Evolutionary conservation across 1,284 basidiomycete genomes (phyloP).

Genomic region (Mycena citricolor): DNA sequence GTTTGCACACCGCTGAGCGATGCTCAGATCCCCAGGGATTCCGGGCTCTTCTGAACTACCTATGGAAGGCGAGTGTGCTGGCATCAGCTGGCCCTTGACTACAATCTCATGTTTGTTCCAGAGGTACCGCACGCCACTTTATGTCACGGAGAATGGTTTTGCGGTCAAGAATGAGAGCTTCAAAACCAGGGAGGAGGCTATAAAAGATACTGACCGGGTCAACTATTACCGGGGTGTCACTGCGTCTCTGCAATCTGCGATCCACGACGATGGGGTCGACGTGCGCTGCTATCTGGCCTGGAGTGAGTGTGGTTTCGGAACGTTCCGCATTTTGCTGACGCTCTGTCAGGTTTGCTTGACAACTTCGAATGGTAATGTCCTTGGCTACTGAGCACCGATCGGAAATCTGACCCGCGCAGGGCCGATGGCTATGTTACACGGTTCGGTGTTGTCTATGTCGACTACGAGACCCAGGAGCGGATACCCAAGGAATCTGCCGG

Average conservation of each 20-base stretch:
- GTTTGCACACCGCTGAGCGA: slow-evolving; percentile 9
- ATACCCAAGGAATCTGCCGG: slow-evolving; percentile 67
- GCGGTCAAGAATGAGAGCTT: slow-evolving; percentile 65
- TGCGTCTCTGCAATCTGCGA: slow-evolving; percentile 55
- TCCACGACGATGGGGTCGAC: slow-evolving; percentile 65
- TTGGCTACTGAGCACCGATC: neutral
- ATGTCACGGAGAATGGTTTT: slow-evolving; percentile 75
- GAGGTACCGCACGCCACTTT: slow-evolving; percentile 69
- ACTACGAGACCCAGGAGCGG: slow-evolving; percentile 69
- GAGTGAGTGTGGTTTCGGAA: slow-evolving; percentile 42
- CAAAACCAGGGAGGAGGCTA: slow-evolving; percentile 52
- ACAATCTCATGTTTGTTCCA: slow-evolving; percentile 29
- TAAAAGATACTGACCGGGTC: slow-evolving; percentile 65
- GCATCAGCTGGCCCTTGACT: slow-evolving; percentile 8
- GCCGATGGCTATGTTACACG: slow-evolving; percentile 64
- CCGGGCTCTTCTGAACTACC: slow-evolving; percentile 64
- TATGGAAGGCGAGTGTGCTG: slow-evolving; percentile 57
- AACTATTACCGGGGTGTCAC: slow-evolving; percentile 70
- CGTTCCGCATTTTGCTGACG: slow-evolving; percentile 6
- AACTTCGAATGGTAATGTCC: slow-evolving; percentile 68
- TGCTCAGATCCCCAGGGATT: slow-evolving; percentile 57
- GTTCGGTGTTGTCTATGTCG: slow-evolving; percentile 66
- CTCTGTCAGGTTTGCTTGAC: slow-evolving; percentile 58
- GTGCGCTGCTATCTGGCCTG: slow-evolving; percentile 72
- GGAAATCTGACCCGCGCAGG: slow-evolving; percentile 32